Evolutionary conservation across 2,329 filamentous ascomycete genomes (phyloP).

Genomic region (Fusarium armeniacum): DNA sequence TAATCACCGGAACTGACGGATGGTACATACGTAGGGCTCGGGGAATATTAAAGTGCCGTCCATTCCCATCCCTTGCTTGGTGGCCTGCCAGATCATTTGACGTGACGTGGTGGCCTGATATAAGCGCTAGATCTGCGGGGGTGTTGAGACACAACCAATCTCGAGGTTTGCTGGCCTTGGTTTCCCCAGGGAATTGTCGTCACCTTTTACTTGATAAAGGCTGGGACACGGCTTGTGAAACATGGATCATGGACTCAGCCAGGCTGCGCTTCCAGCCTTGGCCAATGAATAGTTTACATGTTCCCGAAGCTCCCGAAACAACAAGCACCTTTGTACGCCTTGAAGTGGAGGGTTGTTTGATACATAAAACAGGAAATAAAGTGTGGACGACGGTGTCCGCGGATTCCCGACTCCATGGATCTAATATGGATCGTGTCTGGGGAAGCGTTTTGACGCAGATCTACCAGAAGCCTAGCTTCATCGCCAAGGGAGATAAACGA

Average conservation of each 20-base stretch:
- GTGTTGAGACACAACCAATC: conserved; percentile 18
- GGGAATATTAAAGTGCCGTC: conserved; percentile 11
- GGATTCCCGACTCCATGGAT: background rate
- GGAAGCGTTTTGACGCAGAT: background rate
- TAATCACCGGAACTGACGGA: background rate
- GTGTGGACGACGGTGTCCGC: background rate
- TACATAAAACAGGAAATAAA: background rate
- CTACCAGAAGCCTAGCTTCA: background rate
- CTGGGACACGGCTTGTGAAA: background rate
- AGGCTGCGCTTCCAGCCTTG: background rate
- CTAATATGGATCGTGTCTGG: background rate
- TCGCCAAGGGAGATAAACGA: background rate
- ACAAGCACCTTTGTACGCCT: background rate
- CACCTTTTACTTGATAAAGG: background rate
- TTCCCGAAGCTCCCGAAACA: conserved; percentile 5
- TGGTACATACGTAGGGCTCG: conserved; percentile 8
- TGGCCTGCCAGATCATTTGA: conserved; percentile 2
- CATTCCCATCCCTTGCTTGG: background rate
- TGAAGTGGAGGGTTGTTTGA: background rate
- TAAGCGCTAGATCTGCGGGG: conserved; percentile 28
- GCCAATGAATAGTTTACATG: background rate
- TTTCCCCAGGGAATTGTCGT: background rate
- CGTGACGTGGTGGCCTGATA: conserved; percentile 6
- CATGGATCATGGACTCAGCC: conserved; percentile 7
- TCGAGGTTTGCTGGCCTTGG: background rate